Evolutionary conservation across 2,329 filamentous ascomycete genomes (phyloP), one percentile per base, ranked within the genome.

Genomic region (Penicillium aurantiogriseum): DNA sequence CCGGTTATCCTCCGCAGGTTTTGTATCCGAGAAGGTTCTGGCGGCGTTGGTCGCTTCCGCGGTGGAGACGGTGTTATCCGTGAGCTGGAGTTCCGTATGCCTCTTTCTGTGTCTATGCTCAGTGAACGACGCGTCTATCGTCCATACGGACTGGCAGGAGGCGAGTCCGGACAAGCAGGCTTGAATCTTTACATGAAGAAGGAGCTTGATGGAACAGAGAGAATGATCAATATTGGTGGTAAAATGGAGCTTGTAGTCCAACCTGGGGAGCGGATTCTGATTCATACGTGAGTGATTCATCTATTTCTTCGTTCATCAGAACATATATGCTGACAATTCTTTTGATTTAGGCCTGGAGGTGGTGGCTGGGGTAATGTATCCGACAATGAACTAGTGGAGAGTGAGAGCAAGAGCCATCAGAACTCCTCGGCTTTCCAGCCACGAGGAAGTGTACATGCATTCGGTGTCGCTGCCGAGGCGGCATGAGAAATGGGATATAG

Each of bases 41-140:
- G 85, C 0, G 90, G 90, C 0, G 68, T 69, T 3, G 90, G 90
- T 0, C 80, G 83, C 67, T 84, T 89, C 67, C 73, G 74, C 0
- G 89, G 90, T 21, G 90, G 90, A 1, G 85, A 92, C 63, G 90
- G 90, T n/a, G 87, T 90, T 0, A 78, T 91, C 0, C 76, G 90
- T 0, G 90, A 93, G 61, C 91, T 93, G 57, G 90, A 94, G 74
- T 92, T 92, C 74, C 81, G 53, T 11, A 48, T 60, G 21, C 62
- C 60, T 17, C 25, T 64, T 7, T 60, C 58, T 0, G 57, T 61
- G 15, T 64, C 62, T 21, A 64, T 65, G 50, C 62, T 64, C n/a
- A 63, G 62, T 53, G 63, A 65, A 42, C 52, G 62, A 15, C 58
- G 63, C 19, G 62, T 64, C 2, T 61, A 58, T 52, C 54, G 54